Evolutionary conservation across 2,329 filamentous ascomycete genomes (phyloP).

Genomic region (Dothistroma septosporum): DNA sequence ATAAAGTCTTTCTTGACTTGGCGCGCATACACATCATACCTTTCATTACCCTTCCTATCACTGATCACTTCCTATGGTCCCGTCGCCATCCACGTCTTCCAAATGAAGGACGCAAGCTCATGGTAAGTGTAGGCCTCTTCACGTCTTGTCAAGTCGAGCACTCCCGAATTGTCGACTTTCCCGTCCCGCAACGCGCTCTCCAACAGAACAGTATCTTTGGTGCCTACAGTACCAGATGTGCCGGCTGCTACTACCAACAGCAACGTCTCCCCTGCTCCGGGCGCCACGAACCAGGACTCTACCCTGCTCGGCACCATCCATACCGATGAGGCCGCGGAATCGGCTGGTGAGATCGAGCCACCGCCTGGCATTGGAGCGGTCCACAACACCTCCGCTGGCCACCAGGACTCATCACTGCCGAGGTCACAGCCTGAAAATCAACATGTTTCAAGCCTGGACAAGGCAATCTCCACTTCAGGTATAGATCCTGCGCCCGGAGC

Average conservation of each 20-base stretch:
- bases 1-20: background rate
- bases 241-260: background rate
- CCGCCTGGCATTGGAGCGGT: background rate
- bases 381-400: background rate
- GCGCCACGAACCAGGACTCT: background rate
- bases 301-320: background rate
- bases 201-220: background rate
- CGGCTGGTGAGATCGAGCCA: background rate
- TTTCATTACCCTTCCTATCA: background rate
- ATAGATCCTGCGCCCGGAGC: background rate
- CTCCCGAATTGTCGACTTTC: background rate
- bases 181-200: background rate
- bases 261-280: background rate
- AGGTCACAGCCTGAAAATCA: background rate
- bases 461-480: background rate
- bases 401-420: background rate
- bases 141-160: background rate
- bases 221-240: background rate
- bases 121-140: constrained; percentile 25
- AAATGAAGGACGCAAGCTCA: constrained; percentile 25
- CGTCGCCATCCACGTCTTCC: constrained; percentile 1
- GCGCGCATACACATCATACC: background rate
- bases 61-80: constrained; percentile 4
- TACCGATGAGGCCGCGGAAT: background rate
- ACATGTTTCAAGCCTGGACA: background rate